Percentiles rank a stretch among this genome's conserved stretches.
Conservation (phyloP, 768 basidiomycete genomes). For the Xerocomellus dryophilus region DNA sequence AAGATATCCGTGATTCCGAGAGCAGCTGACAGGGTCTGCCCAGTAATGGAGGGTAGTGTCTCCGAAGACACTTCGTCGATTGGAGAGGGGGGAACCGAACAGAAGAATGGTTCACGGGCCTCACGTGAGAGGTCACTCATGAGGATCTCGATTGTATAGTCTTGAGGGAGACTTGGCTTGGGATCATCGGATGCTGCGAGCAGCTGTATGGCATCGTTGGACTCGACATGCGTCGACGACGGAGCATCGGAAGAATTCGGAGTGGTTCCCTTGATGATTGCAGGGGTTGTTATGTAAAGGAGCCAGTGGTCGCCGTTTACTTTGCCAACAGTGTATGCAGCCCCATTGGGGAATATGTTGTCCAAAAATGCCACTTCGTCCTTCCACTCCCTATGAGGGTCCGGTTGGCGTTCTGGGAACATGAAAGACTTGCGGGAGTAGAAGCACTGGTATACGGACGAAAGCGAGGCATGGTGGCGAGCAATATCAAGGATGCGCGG, state of each 20-base stretch:
- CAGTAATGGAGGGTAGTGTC: slow-evolving; percentile 23
- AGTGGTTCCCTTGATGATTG: slow-evolving; percentile 28
- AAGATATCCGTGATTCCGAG: slow-evolving; percentile 84
- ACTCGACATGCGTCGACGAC: slow-evolving; percentile 13
- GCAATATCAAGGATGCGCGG: slow-evolving; percentile 96
- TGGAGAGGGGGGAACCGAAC: slow-evolving; percentile 40
- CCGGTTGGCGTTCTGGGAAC: slow-evolving; percentile 94
- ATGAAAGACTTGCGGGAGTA: slow-evolving; percentile 99
- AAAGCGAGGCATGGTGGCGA: slow-evolving; percentile 58
- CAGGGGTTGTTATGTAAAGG: slow-evolving; percentile 81
- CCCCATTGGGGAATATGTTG: slow-evolving; percentile 80
- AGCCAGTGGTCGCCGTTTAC: slow-evolving; percentile 99
- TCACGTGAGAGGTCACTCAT: slow-evolving; percentile 85
- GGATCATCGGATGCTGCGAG: slow-evolving; percentile 6
- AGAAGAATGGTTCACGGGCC: slow-evolving; percentile 80
- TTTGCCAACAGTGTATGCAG: slow-evolving; percentile 95
- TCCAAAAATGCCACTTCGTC: slow-evolving; percentile 92
- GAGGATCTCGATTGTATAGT: slow-evolving; percentile 96
- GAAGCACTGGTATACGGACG: slow-evolving; percentile 84
- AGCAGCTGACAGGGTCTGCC: slow-evolving; percentile 52
- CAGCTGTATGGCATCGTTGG: slow-evolving; percentile 11
- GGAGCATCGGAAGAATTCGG: slow-evolving; percentile 17
- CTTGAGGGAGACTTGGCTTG: slow-evolving; percentile 39
- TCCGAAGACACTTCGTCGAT: slow-evolving; percentile 49
- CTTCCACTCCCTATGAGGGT: slow-evolving; percentile 92